Evolutionary conservation across 2,329 filamentous ascomycete genomes (phyloP).

Genomic region (Pseudocercospora macadamiae): DNA sequence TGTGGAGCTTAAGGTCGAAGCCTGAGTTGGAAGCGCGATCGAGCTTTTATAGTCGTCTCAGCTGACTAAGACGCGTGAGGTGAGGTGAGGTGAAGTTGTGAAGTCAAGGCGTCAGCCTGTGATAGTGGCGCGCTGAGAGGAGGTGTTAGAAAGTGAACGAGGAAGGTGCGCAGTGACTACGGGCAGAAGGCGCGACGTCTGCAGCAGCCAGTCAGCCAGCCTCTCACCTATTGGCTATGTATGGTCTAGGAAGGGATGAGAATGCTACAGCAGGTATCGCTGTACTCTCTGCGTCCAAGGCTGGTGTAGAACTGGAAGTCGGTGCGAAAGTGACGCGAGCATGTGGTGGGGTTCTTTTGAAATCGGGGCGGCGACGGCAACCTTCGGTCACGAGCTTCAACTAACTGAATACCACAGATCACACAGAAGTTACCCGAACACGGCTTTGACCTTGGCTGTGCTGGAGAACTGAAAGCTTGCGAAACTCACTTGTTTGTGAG

Average conservation of each 20-base stretch:
- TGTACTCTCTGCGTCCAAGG: neutral
- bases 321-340: neutral
- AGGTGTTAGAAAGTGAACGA: conserved; percentile 8
- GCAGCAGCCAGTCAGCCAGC: neutral
- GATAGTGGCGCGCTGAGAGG: conserved; percentile 18
- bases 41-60: conserved; percentile 21
- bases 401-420: conserved; percentile 1
- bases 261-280: neutral
- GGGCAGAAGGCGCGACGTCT: neutral
- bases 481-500: neutral
- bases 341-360: conserved; percentile 3
- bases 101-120: conserved; percentile 8
- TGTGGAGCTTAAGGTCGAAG: conserved; percentile 14
- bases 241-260: neutral
- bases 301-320: neutral
- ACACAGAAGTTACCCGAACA: neutral
- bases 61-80: conserved; percentile 25
- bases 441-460: neutral
- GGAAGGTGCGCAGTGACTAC: conserved; percentile 8
- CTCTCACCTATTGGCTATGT: conserved; percentile 8
- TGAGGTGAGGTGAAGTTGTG: neutral
- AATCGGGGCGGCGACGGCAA: neutral
- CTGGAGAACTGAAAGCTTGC: too few relatives aligned
- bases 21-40: conserved; percentile 11
- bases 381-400: conserved; percentile 2